A percentile compares a stretch with the other conserved stretches of the same genome.
Evolutionary conservation across 805 yeast genomes (phyloP).

Genomic region (Saturnispora besseyi): DNA sequence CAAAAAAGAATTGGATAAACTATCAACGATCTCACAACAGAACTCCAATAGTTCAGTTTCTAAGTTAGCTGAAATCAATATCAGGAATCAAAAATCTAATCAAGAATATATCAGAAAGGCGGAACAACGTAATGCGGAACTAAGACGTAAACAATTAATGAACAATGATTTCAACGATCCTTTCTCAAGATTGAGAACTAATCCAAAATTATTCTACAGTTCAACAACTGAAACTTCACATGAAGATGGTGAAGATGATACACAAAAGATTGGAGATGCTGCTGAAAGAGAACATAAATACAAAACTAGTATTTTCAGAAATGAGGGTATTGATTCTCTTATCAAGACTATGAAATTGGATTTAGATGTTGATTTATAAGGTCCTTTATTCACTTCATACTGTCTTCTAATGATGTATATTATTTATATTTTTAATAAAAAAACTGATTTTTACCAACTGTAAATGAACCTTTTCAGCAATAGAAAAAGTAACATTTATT

Average conservation of each 20-base stretch:
- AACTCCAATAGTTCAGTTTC: slow-evolving; percentile 18
- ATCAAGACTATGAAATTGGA: slow-evolving; percentile 24
- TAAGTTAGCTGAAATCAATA: slow-evolving; percentile 64
- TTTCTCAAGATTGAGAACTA: slow-evolving; percentile 81
- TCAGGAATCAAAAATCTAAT: slow-evolving; percentile 78
- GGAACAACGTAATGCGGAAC: slow-evolving; percentile 55
- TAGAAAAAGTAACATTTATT: not conserved
- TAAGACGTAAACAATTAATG: slow-evolving; percentile 37
- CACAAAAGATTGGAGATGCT: slow-evolving; percentile 33
- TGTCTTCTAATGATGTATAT: not conserved
- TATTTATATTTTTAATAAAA: not conserved
- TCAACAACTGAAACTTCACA: slow-evolving; percentile 41
- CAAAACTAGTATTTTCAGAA: slow-evolving; percentile 25
- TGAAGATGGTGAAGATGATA: slow-evolving; percentile 40
- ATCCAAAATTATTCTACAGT: slow-evolving; percentile 71
- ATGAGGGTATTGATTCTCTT: slow-evolving; percentile 26
- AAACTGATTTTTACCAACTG: not conserved
- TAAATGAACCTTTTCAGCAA: not conserved
- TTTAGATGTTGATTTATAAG: slow-evolving; percentile 17
- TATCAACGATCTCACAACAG: slow-evolving; percentile 6
- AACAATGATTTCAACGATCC: slow-evolving; percentile 53
- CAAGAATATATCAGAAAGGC: slow-evolving; percentile 71
- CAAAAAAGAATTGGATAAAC: slow-evolving; percentile 18
- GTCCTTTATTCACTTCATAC: not conserved
- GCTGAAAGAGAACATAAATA: slow-evolving; percentile 29